Base-by-base conservation (phyloP, 371 early-diverging fungal species). In the Entomophthora muscae region DNA sequence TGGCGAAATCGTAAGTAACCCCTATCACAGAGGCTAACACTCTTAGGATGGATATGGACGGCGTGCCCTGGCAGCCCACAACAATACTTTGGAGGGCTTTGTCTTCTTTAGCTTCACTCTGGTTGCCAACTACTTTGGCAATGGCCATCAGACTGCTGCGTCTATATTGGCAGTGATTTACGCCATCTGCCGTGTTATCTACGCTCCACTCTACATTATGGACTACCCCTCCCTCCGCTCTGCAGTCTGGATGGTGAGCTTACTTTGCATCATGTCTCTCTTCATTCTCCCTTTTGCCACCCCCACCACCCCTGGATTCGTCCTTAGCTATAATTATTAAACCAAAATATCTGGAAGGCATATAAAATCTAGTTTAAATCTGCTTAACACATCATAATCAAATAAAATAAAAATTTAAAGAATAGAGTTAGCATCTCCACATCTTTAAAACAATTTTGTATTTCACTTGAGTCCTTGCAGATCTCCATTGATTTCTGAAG, bases 261-360 rank as follows among this genome's bases (percentile, higher is more conserved):
- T 63, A 2, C 24, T 63, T 12, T 13, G 32, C 32, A 26, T 23
- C n/a, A n/a, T 63, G 7, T n/a, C 13, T n/a, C n/a, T 63, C 3
- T 63, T 63, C 31, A 53, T 63, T 53, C 27, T 63, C 22, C 63
- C 63, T 3, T 63, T 63, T 31, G 63, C 53, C 29, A 32, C n/a
- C n/a, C n/a, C n/a, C n/a, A n/a, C n/a, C n/a, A n/a, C n/a, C n/a
- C n/a, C n/a, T n/a, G n/a, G n/a, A n/a, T n/a, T n/a, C n/a, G n/a
- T n/a, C n/a, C n/a, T n/a, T n/a, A n/a, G n/a, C n/a, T n/a, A n/a
- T n/a, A n/a, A n/a, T n/a, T n/a, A n/a, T n/a, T n/a, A n/a, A n/a
- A n/a, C n/a, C n/a, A n/a, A n/a, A n/a, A n/a, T n/a, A n/a, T n/a
- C n/a, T n/a, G n/a, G n/a, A n/a, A n/a, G n/a, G n/a, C n/a, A n/a